phyloP scores from a whole-genome alignment of 192 early-diverging fungal genomes.

The Gonapodya prolifera region DNA sequence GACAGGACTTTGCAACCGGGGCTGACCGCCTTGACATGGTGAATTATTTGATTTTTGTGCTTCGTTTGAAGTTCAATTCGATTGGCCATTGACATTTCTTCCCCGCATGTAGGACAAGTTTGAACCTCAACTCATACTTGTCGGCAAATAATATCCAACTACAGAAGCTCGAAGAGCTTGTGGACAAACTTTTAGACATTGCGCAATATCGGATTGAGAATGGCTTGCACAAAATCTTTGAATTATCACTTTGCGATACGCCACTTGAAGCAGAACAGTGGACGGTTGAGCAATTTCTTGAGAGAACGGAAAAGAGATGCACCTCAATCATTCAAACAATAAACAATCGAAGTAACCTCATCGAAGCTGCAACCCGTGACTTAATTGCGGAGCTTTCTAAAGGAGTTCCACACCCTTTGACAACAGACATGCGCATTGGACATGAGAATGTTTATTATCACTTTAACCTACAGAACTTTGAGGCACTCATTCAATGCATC shows the following conservation, averaged over 20 bases:
- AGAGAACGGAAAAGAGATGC: constrained; percentile 40
- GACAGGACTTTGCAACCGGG: constrained; percentile 44
- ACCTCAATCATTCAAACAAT: constrained; percentile 26
- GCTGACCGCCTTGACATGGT: constrained; percentile 45
- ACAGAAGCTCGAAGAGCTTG: constrained; percentile 36
- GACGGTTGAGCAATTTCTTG: constrained; percentile 44
- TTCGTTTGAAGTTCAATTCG: neutral
- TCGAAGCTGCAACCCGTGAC: constrained; percentile 42
- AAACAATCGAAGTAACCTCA: constrained; percentile 42
- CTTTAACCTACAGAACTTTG: constrained; percentile 47
- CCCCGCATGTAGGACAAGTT: constrained; percentile 23
- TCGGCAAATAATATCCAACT: constrained; percentile 34
- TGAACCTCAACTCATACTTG: constrained; percentile 43
- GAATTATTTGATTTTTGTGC: neutral
- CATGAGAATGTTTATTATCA: constrained; percentile 51
- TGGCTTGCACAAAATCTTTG: constrained; percentile 37
- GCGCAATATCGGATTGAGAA: constrained; percentile 39
- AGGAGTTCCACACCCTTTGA: constrained; percentile 23
- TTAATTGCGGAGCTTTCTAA: constrained; percentile 40
- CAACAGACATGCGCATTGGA: constrained; percentile 30
- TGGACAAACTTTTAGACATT: constrained; percentile 46
- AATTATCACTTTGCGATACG: constrained; percentile 38
- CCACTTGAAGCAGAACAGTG: constrained; percentile 43
- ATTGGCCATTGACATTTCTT: neutral
- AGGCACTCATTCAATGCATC: constrained; percentile 44